Evolutionary conservation across 2,329 filamentous ascomycete species (phyloP).

Genomic region (Helotiales sp.): DNA sequence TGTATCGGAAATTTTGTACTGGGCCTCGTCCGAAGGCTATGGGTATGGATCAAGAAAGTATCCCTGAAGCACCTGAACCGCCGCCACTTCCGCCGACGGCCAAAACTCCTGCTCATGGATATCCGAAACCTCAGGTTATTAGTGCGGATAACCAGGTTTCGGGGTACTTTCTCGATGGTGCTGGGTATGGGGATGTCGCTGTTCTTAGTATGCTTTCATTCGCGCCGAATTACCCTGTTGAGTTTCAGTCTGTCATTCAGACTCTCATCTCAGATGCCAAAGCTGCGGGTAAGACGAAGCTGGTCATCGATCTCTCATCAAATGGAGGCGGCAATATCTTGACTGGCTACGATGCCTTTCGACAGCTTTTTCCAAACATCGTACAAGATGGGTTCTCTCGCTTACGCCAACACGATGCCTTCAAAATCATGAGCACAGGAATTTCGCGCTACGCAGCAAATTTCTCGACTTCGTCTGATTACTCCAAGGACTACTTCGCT

Average conservation of each 20-base stretch:
- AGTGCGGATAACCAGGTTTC: conserved; percentile 33
- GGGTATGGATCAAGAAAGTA: not conserved
- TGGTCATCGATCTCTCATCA: conserved; percentile 64
- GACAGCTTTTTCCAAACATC: conserved; percentile 43
- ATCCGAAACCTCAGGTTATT: conserved; percentile 36
- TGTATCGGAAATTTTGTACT: conserved; percentile 37
- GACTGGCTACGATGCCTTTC: conserved; percentile 56
- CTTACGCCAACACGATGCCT: conserved; percentile 33
- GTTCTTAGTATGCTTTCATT: conserved; percentile 37
- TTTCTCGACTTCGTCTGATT: conserved; percentile 28
- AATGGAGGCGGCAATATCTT: conserved; percentile 63
- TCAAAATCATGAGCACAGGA: conserved; percentile 30
- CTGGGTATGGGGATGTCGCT: conserved; percentile 34
- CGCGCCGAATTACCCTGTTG: conserved; percentile 26
- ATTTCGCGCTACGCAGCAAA: conserved; percentile 27
- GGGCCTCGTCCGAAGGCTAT: conserved; percentile 29
- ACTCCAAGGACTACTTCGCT: conserved; percentile 24
- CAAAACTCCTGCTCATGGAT: conserved; percentile 28
- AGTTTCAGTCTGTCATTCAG: conserved; percentile 37
- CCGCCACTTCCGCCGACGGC: conserved; percentile 4
- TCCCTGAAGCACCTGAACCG: conserved; percentile 23
- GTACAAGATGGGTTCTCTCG: conserved; percentile 35
- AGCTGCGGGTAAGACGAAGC: conserved; percentile 55
- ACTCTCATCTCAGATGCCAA: conserved; percentile 53
- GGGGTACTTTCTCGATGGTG: conserved; percentile 37